Base-by-base conservation (phyloP, 495 filamentous ascomycete genomes). In the Melanomma pulvis-pyrius region DNA sequence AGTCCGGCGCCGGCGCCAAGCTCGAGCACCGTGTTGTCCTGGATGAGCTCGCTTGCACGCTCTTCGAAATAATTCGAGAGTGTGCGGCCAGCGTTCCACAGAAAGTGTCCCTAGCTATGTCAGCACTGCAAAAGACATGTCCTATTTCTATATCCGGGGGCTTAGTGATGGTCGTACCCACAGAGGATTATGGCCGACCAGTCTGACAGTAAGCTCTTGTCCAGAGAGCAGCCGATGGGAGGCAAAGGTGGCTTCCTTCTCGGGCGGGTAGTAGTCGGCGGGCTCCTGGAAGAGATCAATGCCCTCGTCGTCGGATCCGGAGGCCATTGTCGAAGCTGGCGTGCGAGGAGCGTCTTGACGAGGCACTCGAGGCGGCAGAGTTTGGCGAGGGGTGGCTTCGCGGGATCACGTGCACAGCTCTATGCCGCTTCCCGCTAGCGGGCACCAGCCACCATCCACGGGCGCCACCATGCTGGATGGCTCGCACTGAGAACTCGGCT, bases 1-100 rank as follows among this genome's bases (percentile, higher is more conserved):
- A 97, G 82, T 0, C 93, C 93, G 0, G 90, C 91, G 29, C 91
- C 93, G 17, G 93, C 92, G 56, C 93, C 93, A 49, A 98, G 88
- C 75, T 98, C 93, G 13, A 97, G 86, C 3, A 96, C 83, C 26
- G 86, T 83, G 58, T 86, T 89, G 39, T 75, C 78, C 0, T 73
- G 61, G 24, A 96, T 79, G 12, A 91, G 81, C 0, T 69, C 62
- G 1, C 73, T 67, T 17, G 86, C 82, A 63, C 86, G 79, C 26
- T 82, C 73, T 75, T 96, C 89, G 63, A 98, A 86, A 78, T 92
- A 92, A 64, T 84, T 77, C 12, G 92, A 84, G 57, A 92, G 83
- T 12, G 88, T 83, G 22, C 87, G 87, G 56, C 87, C 86, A 57
- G 90, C 93, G 76, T 97, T 92, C 93, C 93, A 98, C 11, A 98